phyloP scores from a whole-genome alignment of 2,329 filamentous ascomycete species.

The Apiospora koreana region DNA sequence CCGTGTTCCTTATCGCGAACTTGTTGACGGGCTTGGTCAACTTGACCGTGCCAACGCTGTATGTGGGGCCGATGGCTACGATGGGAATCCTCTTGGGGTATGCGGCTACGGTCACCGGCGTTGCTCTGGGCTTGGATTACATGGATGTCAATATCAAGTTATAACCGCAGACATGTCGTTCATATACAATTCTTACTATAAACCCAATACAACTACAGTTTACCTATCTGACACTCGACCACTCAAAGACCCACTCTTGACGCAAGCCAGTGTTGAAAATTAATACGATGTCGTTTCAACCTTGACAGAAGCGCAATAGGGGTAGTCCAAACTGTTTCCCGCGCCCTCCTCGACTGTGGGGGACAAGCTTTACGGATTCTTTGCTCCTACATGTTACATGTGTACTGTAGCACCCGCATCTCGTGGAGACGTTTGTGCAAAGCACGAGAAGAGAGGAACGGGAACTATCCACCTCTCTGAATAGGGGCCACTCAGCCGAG shows the following conservation, averaged over 20 bases:
- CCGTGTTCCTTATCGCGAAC: slow-evolving; percentile 85
- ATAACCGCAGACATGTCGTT: slow-evolving; percentile 35
- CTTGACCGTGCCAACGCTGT: slow-evolving; percentile 79
- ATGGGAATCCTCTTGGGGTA: slow-evolving; percentile 79
- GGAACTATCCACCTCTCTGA: no score
- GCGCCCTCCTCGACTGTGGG: no score
- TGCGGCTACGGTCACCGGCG: slow-evolving; percentile 62
- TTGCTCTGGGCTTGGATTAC: slow-evolving; percentile 68
- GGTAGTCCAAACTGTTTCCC: not conserved
- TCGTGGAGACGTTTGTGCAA: no score
- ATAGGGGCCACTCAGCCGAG: no score
- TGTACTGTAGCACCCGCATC: no score
- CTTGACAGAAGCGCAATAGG: not conserved
- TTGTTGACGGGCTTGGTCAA: slow-evolving; percentile 88
- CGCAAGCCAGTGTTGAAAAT: not conserved
- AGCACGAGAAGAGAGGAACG: no score
- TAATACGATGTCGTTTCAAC: not conserved
- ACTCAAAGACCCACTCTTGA: not conserved
- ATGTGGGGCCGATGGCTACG: slow-evolving; percentile 63
- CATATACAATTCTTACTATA: not conserved
- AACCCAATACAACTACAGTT: not conserved
- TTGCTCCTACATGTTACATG: not conserved
- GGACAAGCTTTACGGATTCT: not conserved
- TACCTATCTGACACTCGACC: not conserved
- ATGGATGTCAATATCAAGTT: slow-evolving; percentile 72